Base-by-base conservation (phyloP, 371 early-diverging fungal genomes). In the Mucor indicus region DNA sequence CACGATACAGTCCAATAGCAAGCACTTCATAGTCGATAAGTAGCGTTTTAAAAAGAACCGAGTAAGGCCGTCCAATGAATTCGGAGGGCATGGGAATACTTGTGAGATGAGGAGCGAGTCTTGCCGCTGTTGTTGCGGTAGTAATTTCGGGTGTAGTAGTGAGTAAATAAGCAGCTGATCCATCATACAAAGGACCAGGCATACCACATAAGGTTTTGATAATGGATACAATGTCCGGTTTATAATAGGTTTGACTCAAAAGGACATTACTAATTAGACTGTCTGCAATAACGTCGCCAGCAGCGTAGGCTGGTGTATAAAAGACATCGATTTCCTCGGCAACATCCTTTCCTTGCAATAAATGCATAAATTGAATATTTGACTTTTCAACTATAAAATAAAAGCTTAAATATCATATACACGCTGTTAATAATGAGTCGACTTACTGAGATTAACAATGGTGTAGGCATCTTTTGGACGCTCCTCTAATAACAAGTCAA, bases 131-230 rank as follows among this genome's bases (percentile, higher is more conserved):
- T 1, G 35, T 33, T 17, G 45, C 45, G 1, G 48, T 40, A 21
- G 52, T 57, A 38, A 60, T 48, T 4, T 42, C 38, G 9, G 52
- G 53, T 15, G 44, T 53, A n/a, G 33, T 50, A 9, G 45, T 40
- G 2, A 50, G n/a, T 8, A 50, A 25, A 25, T 46, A 45, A 3
- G 50, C 41, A 1, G 50, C 40, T n/a, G 45, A 44, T 0, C 45
- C 36, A 21, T 62, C 55, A 23, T 55, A 57, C 10, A 63, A 30
- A 12, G 67, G 69, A 0, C 78, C 76, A 15, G 62, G 62, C 54
- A 77, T 63, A 2, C 78, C 75, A 48, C 78, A 77, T 12, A 75
- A 64, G 12, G 75, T 52, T 30, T 75, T 77, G 41, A 77, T 65
- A 8, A 77, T 60, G n/a, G 74, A 69, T 19, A 75, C 42, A 56